A percentile compares a stretch with the other conserved stretches of the same genome.
Evolutionary conservation across 148 eudicot species (phyloP).

Genomic region (Gaultheria prostrata): DNA sequence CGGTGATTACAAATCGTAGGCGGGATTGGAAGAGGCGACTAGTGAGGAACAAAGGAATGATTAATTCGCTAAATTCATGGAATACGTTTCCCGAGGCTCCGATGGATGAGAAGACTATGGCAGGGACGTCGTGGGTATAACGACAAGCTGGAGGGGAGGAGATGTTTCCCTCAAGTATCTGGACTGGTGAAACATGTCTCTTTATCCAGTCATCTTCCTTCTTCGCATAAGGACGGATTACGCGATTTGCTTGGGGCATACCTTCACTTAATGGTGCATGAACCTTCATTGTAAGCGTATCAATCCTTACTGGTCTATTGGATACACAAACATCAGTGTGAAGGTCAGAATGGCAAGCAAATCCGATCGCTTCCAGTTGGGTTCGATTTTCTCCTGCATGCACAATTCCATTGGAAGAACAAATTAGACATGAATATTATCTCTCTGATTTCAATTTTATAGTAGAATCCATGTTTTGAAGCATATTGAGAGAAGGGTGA

Average conservation of each 20-base stretch:
- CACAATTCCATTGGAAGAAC: background rate
- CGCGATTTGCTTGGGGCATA: background rate
- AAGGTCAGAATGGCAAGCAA: constrained; percentile 28
- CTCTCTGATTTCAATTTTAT: background rate
- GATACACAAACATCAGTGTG: constrained; percentile 35
- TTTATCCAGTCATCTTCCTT: constrained; percentile 32
- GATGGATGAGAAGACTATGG: constrained; percentile 52
- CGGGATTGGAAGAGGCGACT: constrained; percentile 33
- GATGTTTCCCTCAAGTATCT: constrained; percentile 34
- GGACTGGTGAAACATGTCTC: constrained; percentile 38
- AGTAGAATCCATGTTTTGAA: background rate
- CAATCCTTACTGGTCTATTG: constrained; percentile 26
- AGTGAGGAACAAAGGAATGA: constrained; percentile 60
- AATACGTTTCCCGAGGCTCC: constrained; percentile 49
- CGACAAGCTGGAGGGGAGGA: constrained; percentile 37
- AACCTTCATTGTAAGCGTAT: constrained; percentile 19
- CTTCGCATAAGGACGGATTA: constrained; percentile 44
- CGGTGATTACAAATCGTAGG: constrained; percentile 36
- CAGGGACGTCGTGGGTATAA: constrained; percentile 49
- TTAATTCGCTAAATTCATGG: constrained; percentile 54
- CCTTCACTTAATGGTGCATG: constrained; percentile 21
- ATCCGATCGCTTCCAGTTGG: constrained; percentile 31
- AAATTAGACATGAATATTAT: background rate
- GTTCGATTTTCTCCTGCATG: constrained; percentile 25
- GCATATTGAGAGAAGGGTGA: background rate